Evolutionary conservation across 1,284 basidiomycete species (phyloP).

Genomic region (Tilletia setariae): DNA sequence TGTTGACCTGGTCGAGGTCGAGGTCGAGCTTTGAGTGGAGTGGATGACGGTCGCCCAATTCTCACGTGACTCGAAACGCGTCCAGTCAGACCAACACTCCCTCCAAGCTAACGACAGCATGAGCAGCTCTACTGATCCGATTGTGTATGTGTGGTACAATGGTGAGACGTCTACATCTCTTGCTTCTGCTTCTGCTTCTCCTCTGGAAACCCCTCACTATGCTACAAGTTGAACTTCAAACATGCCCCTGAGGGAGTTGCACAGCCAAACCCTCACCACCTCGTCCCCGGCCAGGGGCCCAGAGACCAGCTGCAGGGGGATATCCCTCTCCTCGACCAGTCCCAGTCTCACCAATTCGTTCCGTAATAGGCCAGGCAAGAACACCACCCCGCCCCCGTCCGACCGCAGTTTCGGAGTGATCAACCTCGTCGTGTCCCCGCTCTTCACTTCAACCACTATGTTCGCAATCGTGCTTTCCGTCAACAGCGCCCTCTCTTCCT

Average conservation of each 20-base stretch:
- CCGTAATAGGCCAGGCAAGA: constrained; percentile 3
- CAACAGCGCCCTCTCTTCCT: neutral
- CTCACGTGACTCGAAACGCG: no score
- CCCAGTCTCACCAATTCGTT: neutral
- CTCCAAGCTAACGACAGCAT: no score
- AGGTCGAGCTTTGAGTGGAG: neutral
- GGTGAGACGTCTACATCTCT: no score
- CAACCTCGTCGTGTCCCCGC: neutral
- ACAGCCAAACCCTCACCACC: constrained; percentile 2
- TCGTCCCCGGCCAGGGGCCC: neutral
- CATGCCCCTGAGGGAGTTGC: neutral
- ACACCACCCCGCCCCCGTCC: neutral
- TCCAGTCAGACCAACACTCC: no score
- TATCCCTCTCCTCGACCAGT: constrained; percentile 8
- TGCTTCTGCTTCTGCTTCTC: neutral
- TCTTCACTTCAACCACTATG: neutral
- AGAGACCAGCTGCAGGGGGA: neutral
- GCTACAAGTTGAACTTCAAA: constrained; percentile 11
- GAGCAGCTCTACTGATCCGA: no score
- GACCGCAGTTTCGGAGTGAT: neutral
- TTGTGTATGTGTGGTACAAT: no score
- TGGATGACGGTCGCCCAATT: no score
- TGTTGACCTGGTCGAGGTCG: neutral
- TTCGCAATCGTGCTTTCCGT: constrained; percentile 12
- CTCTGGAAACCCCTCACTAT: neutral